Evolutionary conservation across 2,329 filamentous ascomycete genomes (phyloP).

Genomic region (Epichloe amarillans): DNA sequence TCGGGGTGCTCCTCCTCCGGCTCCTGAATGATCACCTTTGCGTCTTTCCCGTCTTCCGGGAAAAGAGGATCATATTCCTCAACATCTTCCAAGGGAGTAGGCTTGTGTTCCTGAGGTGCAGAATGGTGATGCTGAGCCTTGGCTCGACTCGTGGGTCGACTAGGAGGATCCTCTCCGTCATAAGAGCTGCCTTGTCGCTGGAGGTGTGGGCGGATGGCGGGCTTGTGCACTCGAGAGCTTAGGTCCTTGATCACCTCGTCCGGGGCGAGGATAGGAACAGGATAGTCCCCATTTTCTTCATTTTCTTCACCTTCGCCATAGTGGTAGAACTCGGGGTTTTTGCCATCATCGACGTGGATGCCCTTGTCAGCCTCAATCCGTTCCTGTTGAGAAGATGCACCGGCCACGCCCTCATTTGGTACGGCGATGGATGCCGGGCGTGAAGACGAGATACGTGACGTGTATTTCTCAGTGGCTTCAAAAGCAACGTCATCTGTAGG

Average conservation of each 20-base stretch:
- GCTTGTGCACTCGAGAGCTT: constrained; percentile 54
- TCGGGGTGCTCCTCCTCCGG: constrained; percentile 33
- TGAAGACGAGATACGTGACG: constrained; percentile 62
- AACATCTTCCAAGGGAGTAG: constrained; percentile 71
- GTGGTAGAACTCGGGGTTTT: constrained; percentile 24
- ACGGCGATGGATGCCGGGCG: constrained; percentile 30
- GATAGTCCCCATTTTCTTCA: constrained; percentile 47
- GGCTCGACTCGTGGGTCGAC: constrained; percentile 51
- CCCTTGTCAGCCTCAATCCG: constrained; percentile 36
- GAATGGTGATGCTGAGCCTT: constrained; percentile 39
- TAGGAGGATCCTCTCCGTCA: constrained; percentile 43
- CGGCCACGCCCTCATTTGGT: constrained; percentile 14
- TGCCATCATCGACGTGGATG: constrained; percentile 62
- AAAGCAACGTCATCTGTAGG: constrained; percentile 88
- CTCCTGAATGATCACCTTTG: constrained; percentile 15
- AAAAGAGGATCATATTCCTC: constrained; percentile 95
- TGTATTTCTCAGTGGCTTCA: constrained; percentile 73
- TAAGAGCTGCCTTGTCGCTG: constrained; percentile 48
- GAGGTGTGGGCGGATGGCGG: constrained; percentile 66
- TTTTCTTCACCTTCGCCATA: constrained; percentile 33
- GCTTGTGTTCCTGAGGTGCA: constrained; percentile 37
- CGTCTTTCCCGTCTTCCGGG: constrained; percentile 55
- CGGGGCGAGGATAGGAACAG: constrained; percentile 71
- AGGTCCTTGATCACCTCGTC: constrained; percentile 74
- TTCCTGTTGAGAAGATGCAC: constrained; percentile 15